Conservation (phyloP, 192 early-diverging fungal species). For the Linnemannia exigua region DNA sequence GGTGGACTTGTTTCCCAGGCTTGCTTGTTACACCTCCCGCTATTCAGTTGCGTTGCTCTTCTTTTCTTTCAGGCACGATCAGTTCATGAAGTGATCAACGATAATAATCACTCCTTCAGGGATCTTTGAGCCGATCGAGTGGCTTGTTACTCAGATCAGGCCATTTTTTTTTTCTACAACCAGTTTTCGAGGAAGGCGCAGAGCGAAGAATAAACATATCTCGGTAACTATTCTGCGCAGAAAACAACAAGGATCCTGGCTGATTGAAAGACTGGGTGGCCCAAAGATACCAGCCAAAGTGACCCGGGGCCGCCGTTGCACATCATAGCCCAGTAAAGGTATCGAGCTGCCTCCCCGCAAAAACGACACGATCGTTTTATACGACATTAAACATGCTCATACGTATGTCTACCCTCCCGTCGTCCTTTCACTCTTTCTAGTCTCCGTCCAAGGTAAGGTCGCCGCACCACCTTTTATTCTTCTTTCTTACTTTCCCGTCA, state of each 20-base stretch:
- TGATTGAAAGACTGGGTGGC: not conserved
- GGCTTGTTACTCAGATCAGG: slow-evolving; percentile 1
- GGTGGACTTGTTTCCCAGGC: slow-evolving; percentile 5
- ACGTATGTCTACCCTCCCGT: not conserved
- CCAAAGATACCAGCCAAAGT: not conserved
- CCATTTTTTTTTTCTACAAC: slow-evolving; percentile 2
- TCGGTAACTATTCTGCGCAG: not conserved
- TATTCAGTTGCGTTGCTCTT: not conserved
- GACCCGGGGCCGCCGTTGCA: not conserved
- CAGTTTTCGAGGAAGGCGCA: not conserved
- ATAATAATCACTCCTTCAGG: not conserved
- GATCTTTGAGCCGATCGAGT: not conserved
- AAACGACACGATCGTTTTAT: not conserved
- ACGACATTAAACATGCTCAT: not conserved
- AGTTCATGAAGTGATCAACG: not conserved
- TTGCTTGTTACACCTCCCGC: too few species aligned
- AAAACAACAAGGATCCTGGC: not conserved
- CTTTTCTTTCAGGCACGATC: not conserved
- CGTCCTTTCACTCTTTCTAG: not conserved
- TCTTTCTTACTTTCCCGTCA: not conserved
- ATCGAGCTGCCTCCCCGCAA: not conserved
- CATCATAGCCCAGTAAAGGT: not conserved
- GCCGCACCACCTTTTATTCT: not conserved
- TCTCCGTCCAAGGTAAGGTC: not conserved
- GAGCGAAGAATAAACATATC: not conserved